Evolutionary conservation across 768 basidiomycete species (phyloP).

Genomic region (Tylopilus rubrobrunneus): DNA sequence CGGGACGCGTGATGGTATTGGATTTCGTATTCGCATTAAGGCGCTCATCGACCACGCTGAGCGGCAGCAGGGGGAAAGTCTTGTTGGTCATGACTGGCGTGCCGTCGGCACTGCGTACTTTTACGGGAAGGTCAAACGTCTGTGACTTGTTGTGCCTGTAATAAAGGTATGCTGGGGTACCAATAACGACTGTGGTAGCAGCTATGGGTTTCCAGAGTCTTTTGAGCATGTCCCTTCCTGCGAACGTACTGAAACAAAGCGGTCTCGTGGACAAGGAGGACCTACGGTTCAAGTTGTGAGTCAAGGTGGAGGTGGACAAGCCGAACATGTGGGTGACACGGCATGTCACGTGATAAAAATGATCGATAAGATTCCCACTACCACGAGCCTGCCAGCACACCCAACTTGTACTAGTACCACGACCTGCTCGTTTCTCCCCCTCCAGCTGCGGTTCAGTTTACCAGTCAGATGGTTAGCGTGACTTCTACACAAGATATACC

Average conservation of each 20-base stretch:
- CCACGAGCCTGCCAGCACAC: conserved; percentile 8
- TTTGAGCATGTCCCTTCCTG: conserved; percentile 46
- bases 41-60: conserved; percentile 51
- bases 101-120: conserved; percentile 53
- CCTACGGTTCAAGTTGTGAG: background rate
- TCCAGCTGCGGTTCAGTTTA: background rate
- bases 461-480: conserved; percentile 16
- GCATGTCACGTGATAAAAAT: conserved; percentile 19
- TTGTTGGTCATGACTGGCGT: conserved; percentile 51
- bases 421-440: conserved; percentile 14
- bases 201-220: conserved; percentile 67
- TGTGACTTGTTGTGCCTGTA: conserved; percentile 45
- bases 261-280: background rate
- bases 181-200: conserved; percentile 50
- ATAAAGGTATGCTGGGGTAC: conserved; percentile 56
- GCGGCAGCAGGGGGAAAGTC: conserved; percentile 53
- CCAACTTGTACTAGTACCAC: conserved; percentile 26
- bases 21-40: conserved; percentile 52
- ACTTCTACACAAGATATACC: conserved; percentile 5
- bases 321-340: background rate
- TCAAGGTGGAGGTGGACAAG: too few relatives aligned
- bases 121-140: conserved; percentile 59
- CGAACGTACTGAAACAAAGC: background rate
- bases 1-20: conserved; percentile 44
- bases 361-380: conserved; percentile 27